Percentiles rank a stretch among this genome's conserved stretches.
Conservation (phyloP, 345 rosid genomes). For the Melaleuca alternifolia region DNA sequence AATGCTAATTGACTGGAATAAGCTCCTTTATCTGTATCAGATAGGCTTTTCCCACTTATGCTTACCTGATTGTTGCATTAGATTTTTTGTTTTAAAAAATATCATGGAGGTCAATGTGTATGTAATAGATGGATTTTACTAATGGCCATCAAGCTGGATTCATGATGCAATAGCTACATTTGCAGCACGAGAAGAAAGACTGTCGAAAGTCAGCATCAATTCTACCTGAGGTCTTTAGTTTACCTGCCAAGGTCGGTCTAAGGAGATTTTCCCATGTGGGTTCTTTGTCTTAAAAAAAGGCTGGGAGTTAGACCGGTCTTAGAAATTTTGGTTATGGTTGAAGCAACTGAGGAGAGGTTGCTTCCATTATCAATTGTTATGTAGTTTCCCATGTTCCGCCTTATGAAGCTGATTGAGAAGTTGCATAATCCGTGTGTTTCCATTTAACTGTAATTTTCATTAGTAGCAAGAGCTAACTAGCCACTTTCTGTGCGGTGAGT, state of each 20-base stretch:
- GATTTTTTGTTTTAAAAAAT: neutral
- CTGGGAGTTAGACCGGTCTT: neutral
- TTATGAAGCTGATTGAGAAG: neutral
- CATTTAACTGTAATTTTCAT: neutral
- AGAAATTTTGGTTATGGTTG: neutral
- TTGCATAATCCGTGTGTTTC: neutral
- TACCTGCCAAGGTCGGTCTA: neutral
- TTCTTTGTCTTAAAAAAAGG: neutral
- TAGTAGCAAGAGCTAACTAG: neutral
- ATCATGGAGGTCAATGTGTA: neutral
- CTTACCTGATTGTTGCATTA: neutral
- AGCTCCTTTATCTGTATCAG: neutral
- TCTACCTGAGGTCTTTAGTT: neutral
- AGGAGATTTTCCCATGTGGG: neutral
- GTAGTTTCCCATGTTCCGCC: neutral
- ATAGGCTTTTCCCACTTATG: neutral
- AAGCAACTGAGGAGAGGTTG: neutral
- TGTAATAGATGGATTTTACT: neutral
- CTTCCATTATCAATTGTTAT: neutral
- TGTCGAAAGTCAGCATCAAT: neutral
- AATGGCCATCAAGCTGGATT: neutral
- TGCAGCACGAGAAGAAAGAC: neutral
- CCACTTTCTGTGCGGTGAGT: neutral
- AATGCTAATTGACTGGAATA: neutral
- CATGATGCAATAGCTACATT: neutral